Evolutionary conservation across 495 filamentous ascomycete species (phyloP), one percentile per base, ranked within the genome.

Genomic region (Articulospora tetracladia): DNA sequence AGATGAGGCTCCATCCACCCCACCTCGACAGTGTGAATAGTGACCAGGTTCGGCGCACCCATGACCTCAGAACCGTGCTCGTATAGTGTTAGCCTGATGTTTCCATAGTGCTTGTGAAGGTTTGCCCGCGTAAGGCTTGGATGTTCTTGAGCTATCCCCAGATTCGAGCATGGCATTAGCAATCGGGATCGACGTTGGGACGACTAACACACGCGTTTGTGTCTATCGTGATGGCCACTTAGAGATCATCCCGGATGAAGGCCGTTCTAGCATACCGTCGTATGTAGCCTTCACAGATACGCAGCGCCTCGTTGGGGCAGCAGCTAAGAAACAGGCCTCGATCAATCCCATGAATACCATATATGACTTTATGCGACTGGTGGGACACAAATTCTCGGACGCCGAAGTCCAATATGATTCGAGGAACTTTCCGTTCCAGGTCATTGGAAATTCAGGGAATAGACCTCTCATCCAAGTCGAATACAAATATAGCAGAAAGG

Each of bases 201-300:
- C 93, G 71, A 97, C 93, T 81, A 97, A 97, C 86, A 96, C 92
- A 65, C 97, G 93, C 74, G 93, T 98, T 66, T 94, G 93, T 82
- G 86, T 98, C 77, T 97, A 89, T 83, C 83, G 93, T 73, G 91
- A 97, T 86, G 93, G 96, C 81, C 86, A 89, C 71, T 92, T 92
- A 64, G 83, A 86, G 69, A 84, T 85, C 68, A 86, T 95, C 74
- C 91, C 91, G 82, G 94, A 95, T 74, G 93, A 97, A 84, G 93
- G 93, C 76, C 92, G 90, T 85, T 92, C 93, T 73, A 97, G 93
- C 58, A 98, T 94, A 30, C 93, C 93, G n/a, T 98, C 93, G 39
- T 97, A 97, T 80, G 93, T 98, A 62, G 95, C 93, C 65, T 98
- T 98, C 82, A 98, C 92, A 64, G 89, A 93, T 76, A 93, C 95